These are phyloP conservation scores for Xerocomellus intermedius DNA, from an alignment of 768 basidiomycete species.

Conservation along the genomic window DNA sequence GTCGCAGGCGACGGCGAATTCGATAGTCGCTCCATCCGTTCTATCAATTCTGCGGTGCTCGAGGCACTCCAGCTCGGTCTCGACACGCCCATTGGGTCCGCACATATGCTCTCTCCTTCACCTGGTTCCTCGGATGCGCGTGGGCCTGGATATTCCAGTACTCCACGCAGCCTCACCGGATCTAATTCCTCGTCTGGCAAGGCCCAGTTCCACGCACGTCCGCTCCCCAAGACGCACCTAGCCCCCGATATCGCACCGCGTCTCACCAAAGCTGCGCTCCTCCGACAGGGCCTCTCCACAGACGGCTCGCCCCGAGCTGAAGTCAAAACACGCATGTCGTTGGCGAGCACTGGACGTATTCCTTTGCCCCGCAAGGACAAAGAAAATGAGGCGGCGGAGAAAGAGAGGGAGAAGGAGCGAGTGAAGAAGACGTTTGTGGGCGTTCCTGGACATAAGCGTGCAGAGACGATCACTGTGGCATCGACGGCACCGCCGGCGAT, in stretches of 20 bases:
- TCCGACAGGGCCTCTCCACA: slow-evolving; percentile 59
- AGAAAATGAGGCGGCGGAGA: slow-evolving; percentile 41
- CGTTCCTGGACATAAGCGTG: slow-evolving; percentile 80
- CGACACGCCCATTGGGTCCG: slow-evolving; percentile 42
- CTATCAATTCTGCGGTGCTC: slow-evolving; percentile 48
- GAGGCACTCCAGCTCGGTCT: slow-evolving; percentile 40
- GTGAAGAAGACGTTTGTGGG: slow-evolving; percentile 66
- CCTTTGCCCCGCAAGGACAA: slow-evolving; percentile 30
- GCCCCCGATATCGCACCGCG: slow-evolving; percentile 75
- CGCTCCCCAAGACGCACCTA: slow-evolving; percentile 57
- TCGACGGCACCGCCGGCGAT: slow-evolving; percentile 71
- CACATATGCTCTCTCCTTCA: slow-evolving; percentile 41
- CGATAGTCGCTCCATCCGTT: slow-evolving; percentile 37
- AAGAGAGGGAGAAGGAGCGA: slow-evolving; percentile 59
- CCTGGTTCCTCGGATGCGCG: slow-evolving; percentile 25
- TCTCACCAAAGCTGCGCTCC: slow-evolving; percentile 68
- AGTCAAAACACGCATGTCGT: slow-evolving; percentile 29
- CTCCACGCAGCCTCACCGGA: slow-evolving; percentile 31
- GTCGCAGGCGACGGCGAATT: slow-evolving; percentile 36
- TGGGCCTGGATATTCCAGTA: slow-evolving; percentile 18
- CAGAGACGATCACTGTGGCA: slow-evolving; percentile 65
- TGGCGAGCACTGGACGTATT: slow-evolving; percentile 34
- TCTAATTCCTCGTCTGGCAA: slow-evolving; percentile 44
- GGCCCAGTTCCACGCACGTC: slow-evolving; percentile 60
- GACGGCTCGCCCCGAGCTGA: slow-evolving; percentile 32